Conservation (phyloP, 345 rosid genomes). For the Anastatica hierochuntica region DNA sequence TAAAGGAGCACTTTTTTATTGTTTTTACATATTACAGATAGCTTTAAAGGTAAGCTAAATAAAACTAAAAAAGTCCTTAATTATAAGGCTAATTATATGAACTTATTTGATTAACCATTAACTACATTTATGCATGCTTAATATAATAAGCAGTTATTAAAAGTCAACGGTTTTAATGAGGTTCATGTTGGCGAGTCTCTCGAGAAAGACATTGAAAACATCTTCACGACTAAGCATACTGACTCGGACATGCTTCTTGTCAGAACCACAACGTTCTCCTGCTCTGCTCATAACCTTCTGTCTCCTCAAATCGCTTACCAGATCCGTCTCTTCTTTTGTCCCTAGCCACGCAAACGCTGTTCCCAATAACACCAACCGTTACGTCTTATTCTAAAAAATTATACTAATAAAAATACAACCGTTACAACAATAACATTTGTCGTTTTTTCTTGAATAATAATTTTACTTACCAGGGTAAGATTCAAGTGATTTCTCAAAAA, state of each 20-base stretch:
- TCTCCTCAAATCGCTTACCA: constrained; percentile 33
- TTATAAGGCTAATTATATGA: no score
- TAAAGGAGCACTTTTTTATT: background rate
- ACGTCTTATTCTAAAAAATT: constrained; percentile 1
- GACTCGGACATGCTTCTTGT: constrained; percentile 38
- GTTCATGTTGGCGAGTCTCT: constrained; percentile 47
- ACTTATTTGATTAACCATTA: no score
- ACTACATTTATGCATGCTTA: background rate
- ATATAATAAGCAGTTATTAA: no score
- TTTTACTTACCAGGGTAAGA: constrained; percentile 58
- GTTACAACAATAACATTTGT: no score
- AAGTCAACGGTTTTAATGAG: constrained; percentile 15
- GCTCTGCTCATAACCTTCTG: constrained; percentile 44
- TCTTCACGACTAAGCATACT: constrained; percentile 67
- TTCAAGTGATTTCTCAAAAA: constrained; percentile 29
- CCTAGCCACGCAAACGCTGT: constrained; percentile 85
- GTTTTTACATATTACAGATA: background rate
- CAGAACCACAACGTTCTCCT: constrained; percentile 53
- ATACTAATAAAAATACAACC: no score
- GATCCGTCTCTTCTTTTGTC: constrained; percentile 43
- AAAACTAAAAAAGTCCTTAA: no score
- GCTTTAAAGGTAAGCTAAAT: no score
- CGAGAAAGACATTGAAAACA: constrained; percentile 44
- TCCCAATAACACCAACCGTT: background rate
- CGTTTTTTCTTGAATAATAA: no score